Evolutionary conservation across 1,284 basidiomycete genomes (phyloP), one percentile per base, ranked within the genome.

Genomic region (Acaromyces ingoldii): DNA sequence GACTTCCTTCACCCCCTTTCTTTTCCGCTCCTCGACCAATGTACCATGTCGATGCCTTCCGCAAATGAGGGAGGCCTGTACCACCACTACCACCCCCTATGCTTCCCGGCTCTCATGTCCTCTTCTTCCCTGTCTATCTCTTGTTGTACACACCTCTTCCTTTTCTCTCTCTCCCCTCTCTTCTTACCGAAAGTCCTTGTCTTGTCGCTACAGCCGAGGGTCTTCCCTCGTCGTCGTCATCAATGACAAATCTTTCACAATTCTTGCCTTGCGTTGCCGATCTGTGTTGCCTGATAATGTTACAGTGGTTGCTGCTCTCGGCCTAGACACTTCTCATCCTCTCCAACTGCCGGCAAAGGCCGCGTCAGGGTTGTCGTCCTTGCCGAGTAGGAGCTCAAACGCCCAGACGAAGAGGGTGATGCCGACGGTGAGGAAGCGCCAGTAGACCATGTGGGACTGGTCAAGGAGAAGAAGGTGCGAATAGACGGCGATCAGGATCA

Each of bases 401-500:
- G 65, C 60, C 70, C 70, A 73, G 29, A 73, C 34, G 19, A 58
- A 44, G 13, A 74, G 53, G 4, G 71, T 70, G 28, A 71, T 55
- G 17, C 62, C 67, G 3, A 74, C 70, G 26, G 70, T 71, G n/a
- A 73, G 49, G 47, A 72, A 68, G 10, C 72, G 58, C 69, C 70
- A 72, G 55, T 72, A 70, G 37, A 65, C 62, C 61, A 73, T 69
- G 42, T 74, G 68, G 30, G 57, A 61, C 50, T 74, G 71, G 44
- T 74, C 72, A 6, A 74, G 53, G 39, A 74, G 56, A 37, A 74
- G 49, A 31, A 74, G 49, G 34, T 74, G 72, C 15, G 57, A 62
- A 57, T 74, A 74, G 26, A 73, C 71, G 0, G 71, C 71, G 25
- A 74, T 73, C 25, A 74, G 55, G 19, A 74, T 57, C 10, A 74